A percentile compares a stretch with the other conserved stretches of the same genome.
phyloP scores from a whole-genome alignment of 2,329 filamentous ascomycete species.

The Phaeophleospora eucalypticola region DNA sequence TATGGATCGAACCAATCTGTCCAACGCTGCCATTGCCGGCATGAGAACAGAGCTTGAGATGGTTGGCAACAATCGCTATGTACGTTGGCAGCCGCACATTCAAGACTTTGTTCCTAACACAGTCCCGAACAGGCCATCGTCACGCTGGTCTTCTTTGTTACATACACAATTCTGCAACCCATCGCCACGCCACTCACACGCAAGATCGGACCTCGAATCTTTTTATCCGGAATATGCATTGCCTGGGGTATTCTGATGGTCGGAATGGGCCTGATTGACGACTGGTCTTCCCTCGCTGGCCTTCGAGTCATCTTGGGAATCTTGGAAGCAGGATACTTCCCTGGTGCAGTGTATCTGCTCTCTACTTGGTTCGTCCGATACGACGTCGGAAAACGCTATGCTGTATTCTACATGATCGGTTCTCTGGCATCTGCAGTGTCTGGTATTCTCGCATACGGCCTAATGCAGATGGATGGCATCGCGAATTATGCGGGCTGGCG shows the following conservation, averaged over 20 bases:
- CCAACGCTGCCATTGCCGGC: constrained; percentile 64
- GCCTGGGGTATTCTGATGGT: constrained; percentile 59
- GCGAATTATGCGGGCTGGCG: constrained; percentile 40
- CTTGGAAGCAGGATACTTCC: constrained; percentile 53
- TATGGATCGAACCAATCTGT: background rate
- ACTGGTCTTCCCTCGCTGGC: constrained; percentile 49
- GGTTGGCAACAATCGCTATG: constrained; percentile 22
- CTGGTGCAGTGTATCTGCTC: constrained; percentile 31
- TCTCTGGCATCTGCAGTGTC: constrained; percentile 41
- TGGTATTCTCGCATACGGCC: constrained; percentile 35
- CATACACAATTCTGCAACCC: constrained; percentile 29
- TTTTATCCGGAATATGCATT: constrained; percentile 33
- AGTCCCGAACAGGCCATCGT: too few species aligned
- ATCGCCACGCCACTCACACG: constrained; percentile 30
- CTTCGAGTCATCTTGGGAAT: constrained; percentile 57
- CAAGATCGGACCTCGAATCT: constrained; percentile 27
- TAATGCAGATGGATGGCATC: constrained; percentile 43
- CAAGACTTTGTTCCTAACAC: constrained; percentile 11
- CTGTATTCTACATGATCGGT: constrained; percentile 45
- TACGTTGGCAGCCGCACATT: constrained; percentile 18
- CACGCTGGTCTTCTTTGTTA: constrained; percentile 25
- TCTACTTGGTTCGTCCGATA: constrained; percentile 12
- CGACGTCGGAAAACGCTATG: constrained; percentile 33
- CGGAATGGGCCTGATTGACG: constrained; percentile 57
- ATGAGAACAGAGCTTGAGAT: constrained; percentile 37